Conservation (phyloP, 441 rosid species). For the Brassica hybrid region DNA sequence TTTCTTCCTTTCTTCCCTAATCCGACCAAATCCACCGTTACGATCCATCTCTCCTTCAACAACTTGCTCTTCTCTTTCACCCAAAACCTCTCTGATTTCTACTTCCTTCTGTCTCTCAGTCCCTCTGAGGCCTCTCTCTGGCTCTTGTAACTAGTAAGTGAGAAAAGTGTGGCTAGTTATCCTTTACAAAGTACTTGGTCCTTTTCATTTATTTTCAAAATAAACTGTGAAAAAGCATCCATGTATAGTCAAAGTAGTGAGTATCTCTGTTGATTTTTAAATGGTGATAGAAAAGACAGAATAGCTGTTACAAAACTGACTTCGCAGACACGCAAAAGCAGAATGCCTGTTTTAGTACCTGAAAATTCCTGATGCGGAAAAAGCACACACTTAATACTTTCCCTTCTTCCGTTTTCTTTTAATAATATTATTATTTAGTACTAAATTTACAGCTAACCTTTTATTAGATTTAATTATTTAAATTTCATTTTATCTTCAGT, state of each 20-base stretch:
- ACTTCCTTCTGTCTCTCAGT: background rate
- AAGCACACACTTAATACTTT: background rate
- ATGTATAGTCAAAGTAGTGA: background rate
- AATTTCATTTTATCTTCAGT: background rate
- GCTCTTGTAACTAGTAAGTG: slow-evolving; percentile 10
- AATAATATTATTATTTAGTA: background rate
- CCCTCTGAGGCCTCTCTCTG: background rate
- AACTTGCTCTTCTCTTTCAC: slow-evolving; percentile 4
- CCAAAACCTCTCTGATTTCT: slow-evolving; percentile 8
- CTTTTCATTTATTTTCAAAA: background rate
- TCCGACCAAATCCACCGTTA: background rate
- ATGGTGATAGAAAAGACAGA: background rate
- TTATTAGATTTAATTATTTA: background rate
- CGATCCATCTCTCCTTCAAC: slow-evolving; percentile 16
- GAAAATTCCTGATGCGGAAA: background rate
- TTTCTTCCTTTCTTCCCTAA: slow-evolving; percentile 11
- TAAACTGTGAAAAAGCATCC: background rate
- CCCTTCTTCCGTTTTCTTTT: background rate
- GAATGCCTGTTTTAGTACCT: slow-evolving; percentile 11
- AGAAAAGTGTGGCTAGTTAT: background rate
- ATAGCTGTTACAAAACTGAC: slow-evolving; percentile 1
- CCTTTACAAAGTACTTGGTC: background rate
- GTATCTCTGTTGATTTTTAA: background rate
- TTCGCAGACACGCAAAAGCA: slow-evolving; percentile 21
- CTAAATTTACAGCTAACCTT: background rate